Evolutionary conservation across 148 eudicot species (phyloP).

Genomic region (Polygonum maritimum): DNA sequence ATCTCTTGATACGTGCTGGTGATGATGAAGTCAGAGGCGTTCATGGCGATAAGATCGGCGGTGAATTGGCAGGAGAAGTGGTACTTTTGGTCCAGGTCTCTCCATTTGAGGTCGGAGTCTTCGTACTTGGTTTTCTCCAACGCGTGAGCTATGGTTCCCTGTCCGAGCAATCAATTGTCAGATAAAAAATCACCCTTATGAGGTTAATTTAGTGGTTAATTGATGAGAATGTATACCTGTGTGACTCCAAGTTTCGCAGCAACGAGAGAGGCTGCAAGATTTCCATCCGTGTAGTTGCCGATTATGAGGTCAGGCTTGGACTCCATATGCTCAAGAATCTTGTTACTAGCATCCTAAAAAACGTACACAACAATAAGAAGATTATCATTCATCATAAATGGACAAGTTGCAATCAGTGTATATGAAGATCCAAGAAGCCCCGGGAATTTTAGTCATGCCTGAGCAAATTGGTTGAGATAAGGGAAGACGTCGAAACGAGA

Average conservation of each 20-base stretch:
- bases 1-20: constrained; percentile 34
- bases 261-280: constrained; percentile 60
- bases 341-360: constrained; percentile 38
- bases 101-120: constrained; percentile 26
- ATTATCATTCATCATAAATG: neutral
- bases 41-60: constrained; percentile 32
- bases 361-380: neutral
- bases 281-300: constrained; percentile 83
- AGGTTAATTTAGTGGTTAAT: neutral
- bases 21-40: constrained; percentile 30
- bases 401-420: too few relatives aligned
- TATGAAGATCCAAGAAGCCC: too few relatives aligned
- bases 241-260: constrained; percentile 60
- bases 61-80: constrained; percentile 33
- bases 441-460: constrained; percentile 18
- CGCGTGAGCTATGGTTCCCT: constrained; percentile 33
- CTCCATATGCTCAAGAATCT: constrained; percentile 44
- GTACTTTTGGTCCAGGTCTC: constrained; percentile 25
- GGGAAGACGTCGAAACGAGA: constrained; percentile 61
- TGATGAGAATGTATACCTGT: constrained; percentile 23
- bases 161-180: neutral
- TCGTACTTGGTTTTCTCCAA: constrained; percentile 32
- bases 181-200: neutral
- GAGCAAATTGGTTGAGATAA: constrained; percentile 39
- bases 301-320: constrained; percentile 61